These are phyloP conservation scores for Tympanopsis confertula DNA, from an alignment of 2,329 filamentous ascomycete genomes.

Conservation along the genomic window DNA sequence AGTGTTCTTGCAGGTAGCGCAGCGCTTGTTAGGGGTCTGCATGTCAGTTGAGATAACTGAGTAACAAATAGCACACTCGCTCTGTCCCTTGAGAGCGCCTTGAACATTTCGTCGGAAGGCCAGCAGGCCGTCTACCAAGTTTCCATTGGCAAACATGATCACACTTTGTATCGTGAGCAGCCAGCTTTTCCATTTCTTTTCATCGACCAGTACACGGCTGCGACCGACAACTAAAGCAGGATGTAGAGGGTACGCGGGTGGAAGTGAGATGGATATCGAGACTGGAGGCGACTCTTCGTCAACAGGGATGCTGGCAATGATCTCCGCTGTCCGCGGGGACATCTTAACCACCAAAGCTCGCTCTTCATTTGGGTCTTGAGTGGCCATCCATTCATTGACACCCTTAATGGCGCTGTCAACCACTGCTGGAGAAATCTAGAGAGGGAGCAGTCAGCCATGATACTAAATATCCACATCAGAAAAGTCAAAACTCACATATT, in stretches of 20 bases:
- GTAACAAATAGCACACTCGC: constrained; percentile 94
- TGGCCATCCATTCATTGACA: constrained; percentile 25
- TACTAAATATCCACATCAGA: neutral
- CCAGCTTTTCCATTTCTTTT: constrained; percentile 90
- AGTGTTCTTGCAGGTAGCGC: constrained; percentile 81
- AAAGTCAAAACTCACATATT: neutral
- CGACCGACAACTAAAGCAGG: constrained; percentile 65
- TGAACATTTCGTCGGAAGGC: constrained; percentile 80
- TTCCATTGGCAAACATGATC: constrained; percentile 85
- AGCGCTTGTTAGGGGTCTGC: constrained; percentile 83
- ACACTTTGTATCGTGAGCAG: constrained; percentile 78
- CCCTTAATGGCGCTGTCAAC: constrained; percentile 22
- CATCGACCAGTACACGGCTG: constrained; percentile 75
- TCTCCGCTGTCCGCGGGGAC: constrained; percentile 58
- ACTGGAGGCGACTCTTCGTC: constrained; percentile 81
- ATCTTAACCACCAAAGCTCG: constrained; percentile 44
- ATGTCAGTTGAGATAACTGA: constrained; percentile 82
- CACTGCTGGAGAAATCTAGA: constrained; percentile 26
- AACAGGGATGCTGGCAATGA: constrained; percentile 74
- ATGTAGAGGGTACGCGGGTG: constrained; percentile 71
- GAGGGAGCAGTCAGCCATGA: neutral
- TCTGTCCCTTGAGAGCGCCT: constrained; percentile 81
- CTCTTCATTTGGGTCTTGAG: constrained; percentile 33
- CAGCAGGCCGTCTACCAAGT: constrained; percentile 73
- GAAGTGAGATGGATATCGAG: constrained; percentile 55